Base-by-base conservation (phyloP, 2,329 filamentous ascomycete species). In the Elsinoe fawcettii region DNA sequence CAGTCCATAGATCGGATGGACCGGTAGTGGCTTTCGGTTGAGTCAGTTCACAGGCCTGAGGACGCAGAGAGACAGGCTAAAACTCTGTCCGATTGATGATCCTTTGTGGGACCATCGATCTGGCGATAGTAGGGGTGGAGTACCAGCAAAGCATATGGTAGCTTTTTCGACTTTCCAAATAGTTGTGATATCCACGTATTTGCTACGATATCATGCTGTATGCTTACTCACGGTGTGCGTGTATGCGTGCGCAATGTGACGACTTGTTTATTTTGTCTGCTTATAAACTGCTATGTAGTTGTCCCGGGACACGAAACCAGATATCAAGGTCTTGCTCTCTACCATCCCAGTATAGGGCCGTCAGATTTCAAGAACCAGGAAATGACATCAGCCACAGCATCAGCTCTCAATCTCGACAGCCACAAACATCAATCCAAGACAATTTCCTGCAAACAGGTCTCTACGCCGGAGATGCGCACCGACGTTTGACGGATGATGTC, bases 321-420 rank as follows among this genome's bases (percentile, higher is more conserved):
- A 37, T 14, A 37, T 12, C 9, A 37, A 3, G 11, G 14, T 4
- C 34, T 7, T n/a, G 14, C 7, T 41, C 37, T 20, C 12, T 20
- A 46, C 12, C 12, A 23, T n/a, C n/a, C n/a, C 44, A 49, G 4
- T 37, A 12, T 37, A 49, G 44, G 23, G 23, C 23, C 32, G 23
- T 30, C 44, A 49, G 44, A 49, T 49, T 12, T 18, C 44, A 32
- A 34, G 5, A 16, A 30, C n/a, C 2, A 49, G 23, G 44, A 53
- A 53, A 53, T 53, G 49, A 53, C 49, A 53, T 53, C 49, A 53
- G 49, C 49, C 49, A 53, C 49, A 53, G 32, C 49, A 37, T 39
- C 49, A 36, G 16, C 18, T 39, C 18, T 39, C 32, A 53, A 53
- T 53, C 49, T 53, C 25, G 20, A 20, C 25, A 25, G 20, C 18